Evolutionary conservation across 1,139 yeast species (phyloP), one percentile per base, ranked within the genome.

Genomic region (Protomyces inouyei): DNA sequence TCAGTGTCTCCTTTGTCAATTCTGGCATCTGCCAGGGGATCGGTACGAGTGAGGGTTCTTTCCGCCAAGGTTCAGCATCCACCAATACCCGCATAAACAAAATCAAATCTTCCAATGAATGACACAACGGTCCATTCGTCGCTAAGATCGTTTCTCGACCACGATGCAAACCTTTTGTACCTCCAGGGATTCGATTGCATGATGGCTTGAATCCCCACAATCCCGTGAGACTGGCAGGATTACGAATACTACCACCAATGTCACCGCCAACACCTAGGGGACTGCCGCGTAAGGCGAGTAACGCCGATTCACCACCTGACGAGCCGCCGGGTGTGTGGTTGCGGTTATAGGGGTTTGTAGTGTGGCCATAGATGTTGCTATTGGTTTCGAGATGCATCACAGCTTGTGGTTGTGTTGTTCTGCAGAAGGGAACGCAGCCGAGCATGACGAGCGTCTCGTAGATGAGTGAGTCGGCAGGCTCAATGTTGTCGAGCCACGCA

Each of bases 381-480:
- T 57, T 52, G 14, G 56, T 36, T 0, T 85, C 86, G 60, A 2
- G 86, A 81, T 1, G 88, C 86, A 84, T 83, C 68, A 83, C 73
- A 10, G 82, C 74, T 73, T 83, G 85, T 10, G 87, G 87, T 68
- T 82, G 78, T 54, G 82, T 79, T 2, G 86, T 83, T 72, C 85
- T 76, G 43, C 82, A 81, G 66, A 78, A 81, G 71, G 85, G 84
- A 5, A 86, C 85, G 16, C 88, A 89, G 55, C 95, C 95, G 88
- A 76, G 74, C 46, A 73, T 71, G 36, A 79, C 74, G n/a, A 74
- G 71, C 1, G 83, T 82, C 48, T 83, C 74, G 18, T 78, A 69
- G 0, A 23, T 70, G 2, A 75, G 72, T 51, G 72, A 72, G 25
- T 71, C 70, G 5, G 66, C 69, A 38, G 71, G 72, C 25, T 70